Base-by-base conservation (phyloP, 164 flowering plant genomes). In the Berberis thunbergii region DNA sequence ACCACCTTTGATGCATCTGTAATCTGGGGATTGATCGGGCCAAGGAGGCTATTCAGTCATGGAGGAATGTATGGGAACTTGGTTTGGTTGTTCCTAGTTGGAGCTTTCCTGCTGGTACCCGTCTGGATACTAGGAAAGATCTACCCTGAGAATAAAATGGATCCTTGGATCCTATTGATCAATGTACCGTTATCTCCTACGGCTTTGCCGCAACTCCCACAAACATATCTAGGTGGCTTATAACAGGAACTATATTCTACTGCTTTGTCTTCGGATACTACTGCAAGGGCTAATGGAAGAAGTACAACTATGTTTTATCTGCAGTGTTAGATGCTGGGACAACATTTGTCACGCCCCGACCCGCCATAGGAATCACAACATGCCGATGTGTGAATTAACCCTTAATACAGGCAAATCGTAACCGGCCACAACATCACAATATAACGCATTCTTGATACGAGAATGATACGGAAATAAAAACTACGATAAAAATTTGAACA, bases 261-360 rank as follows among this genome's bases (percentile, higher is more conserved):
- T 91, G 71, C 74, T 83, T 91, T 59, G 89, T 91, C 49, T 91
- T 91, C 82, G 57, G 78, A 49, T 84, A 82, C 71, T 67, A 77
- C 26, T 26, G 26, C 67, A 91, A 86, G 59, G 65, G 79, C 13
- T 89, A 96, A 96, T 91, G 98, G 98, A 86, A 89, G 83, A 89
- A 73, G 45, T 87, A 91, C 62, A 91, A 91, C 64, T 91, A 91
- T 60, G 93, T 91, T 57, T 74, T 91, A 9, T 91, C 96, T 3
- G 98, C 98, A 13, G 98, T 96, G 13, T 57, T 91, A 65, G 97
- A 91, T 68, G 96, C 97, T 1, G 97, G 97, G 50, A 91, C 97
- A 6, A 96, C 97, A 54, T 91, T 91, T 26, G 26, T 26, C 26
- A 26, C 26, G 26, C 26, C 26, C 0, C 26, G 26, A 26, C 26